phyloP scores from a whole-genome alignment of 306 rosid genomes.

The Quercus parvula region DNA sequence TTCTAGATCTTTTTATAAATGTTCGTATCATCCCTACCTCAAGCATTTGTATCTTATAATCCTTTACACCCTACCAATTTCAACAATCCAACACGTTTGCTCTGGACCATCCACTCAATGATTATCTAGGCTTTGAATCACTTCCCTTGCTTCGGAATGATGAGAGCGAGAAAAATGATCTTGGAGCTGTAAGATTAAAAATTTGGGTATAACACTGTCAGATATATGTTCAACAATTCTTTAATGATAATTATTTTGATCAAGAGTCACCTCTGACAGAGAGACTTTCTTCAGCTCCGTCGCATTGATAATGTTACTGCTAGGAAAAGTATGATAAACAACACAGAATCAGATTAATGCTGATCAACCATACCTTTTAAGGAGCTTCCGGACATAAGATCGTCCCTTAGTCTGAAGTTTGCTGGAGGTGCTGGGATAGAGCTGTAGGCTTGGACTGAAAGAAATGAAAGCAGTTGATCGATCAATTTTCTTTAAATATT shows the following conservation, averaged over 20 bases:
- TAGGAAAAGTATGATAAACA: not conserved
- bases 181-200: constrained; percentile 69
- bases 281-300: constrained; percentile 10
- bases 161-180: constrained; percentile 91
- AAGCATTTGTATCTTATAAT: constrained; percentile 31
- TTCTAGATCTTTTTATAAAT: constrained; percentile 43
- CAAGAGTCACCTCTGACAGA: not conserved
- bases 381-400: constrained; percentile 91
- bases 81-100: constrained; percentile 39
- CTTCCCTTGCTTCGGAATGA: constrained; percentile 94
- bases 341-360: constrained; percentile 7
- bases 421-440: constrained; percentile 94
- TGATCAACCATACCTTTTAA: constrained; percentile 63
- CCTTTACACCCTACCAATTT: constrained; percentile 56
- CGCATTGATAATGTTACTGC: constrained; percentile 7
- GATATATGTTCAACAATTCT: constrained; percentile 5
- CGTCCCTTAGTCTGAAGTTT: constrained; percentile 86
- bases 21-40: constrained; percentile 52
- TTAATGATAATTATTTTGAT: not conserved
- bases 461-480: constrained; percentile 14
- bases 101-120: constrained; percentile 4
- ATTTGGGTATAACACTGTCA: constrained; percentile 17
- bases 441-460: constrained; percentile 78
- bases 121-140: constrained; percentile 81
- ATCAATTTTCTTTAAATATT: not conserved